Evolutionary conservation across 1,284 basidiomycete genomes (phyloP).

Genomic region (Fereydounia khargensis): DNA sequence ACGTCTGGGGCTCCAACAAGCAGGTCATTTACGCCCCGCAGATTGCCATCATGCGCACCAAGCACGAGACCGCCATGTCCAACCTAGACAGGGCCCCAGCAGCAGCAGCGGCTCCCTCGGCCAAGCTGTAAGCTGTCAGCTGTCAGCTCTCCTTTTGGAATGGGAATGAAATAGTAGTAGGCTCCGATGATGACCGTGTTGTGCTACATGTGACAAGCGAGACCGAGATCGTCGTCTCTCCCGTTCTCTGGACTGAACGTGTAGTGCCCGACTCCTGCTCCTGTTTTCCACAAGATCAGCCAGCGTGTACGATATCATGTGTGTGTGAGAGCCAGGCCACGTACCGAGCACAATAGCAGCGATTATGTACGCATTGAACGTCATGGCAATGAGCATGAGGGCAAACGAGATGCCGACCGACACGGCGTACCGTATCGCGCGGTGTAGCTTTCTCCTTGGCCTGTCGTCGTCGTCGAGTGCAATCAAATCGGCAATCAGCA

Average conservation of each 20-base stretch:
- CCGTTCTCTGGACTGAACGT: constrained; percentile 15
- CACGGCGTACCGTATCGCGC: constrained; percentile 23
- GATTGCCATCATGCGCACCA: constrained; percentile 17
- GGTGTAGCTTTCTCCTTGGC: constrained; percentile 4
- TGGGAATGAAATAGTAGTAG: too few relatives aligned
- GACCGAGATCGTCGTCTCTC: constrained; percentile 8
- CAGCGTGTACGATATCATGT: too few relatives aligned
- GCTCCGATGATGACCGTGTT: not conserved
- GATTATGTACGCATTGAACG: constrained; percentile 42
- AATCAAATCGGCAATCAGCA: too few relatives aligned
- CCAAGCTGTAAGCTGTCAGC: constrained; percentile 10
- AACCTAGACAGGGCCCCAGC: constrained; percentile 1
- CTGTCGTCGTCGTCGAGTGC: too few relatives aligned
- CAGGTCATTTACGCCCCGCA: constrained; percentile 38
- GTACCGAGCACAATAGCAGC: constrained; percentile 35
- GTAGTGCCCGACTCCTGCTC: constrained; percentile 27
- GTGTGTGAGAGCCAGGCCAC: too few relatives aligned
- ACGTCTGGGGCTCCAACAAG: constrained; percentile 63
- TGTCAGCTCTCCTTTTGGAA: not conserved
- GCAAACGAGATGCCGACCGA: constrained; percentile 26
- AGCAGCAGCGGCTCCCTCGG: constrained; percentile 8
- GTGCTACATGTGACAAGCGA: constrained; percentile 13
- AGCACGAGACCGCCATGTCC: constrained; percentile 13
- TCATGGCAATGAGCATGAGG: constrained; percentile 47
- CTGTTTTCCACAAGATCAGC: not conserved